Evolutionary conservation across 2,329 filamentous ascomycete species (phyloP), one percentile per base, ranked within the genome.

Genomic region (Aspergillus luchuensis): DNA sequence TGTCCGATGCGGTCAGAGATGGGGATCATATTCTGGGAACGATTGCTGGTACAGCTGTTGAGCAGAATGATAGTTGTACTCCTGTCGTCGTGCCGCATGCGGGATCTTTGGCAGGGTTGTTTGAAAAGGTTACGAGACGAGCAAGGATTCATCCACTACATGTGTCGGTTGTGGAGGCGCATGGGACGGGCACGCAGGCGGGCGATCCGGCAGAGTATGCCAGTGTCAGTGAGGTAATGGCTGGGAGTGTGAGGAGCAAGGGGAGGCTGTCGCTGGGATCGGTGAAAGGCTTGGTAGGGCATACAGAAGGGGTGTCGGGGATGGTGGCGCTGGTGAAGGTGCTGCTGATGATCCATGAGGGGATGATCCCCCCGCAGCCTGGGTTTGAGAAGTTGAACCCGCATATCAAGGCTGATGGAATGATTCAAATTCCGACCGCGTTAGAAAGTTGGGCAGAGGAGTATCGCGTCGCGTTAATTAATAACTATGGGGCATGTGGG

Each of bases 1-100:
- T 84, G 3, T 70, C 73, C 1, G 74, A 80, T 60, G 84, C 84
- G 1, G 38, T 81, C 11, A 72, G 70, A 3, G 80, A 82, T 17
- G 79, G 79, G 0, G 82, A 68, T 59, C 69, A 69, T 3, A 79
- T 86, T 30, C 60, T 80, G 1, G 82, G 76, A 1, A 75, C 80
- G 1, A 78, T 83, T 19, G 67, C 66, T 2, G 66, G 62, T 2
- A 65, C 68, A 0, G 66, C 60, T 0, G 56, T 74, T 1, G 76
- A 79, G 49, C 77, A 80, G 19, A 74, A 73, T 10, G 59, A 67
- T 1, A 74, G 75, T 15, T 69, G 63, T 6, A 67, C 63, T 0
- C 65, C 63, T 1, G 64, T 72, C 7, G 65, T 68, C 7, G 62
- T 69, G 0, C 71, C 63, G 0, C 63, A 64, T 23, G 57, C 57